Base-by-base conservation (phyloP, 345 rosid species). In the Eutrema heterophyllum region DNA sequence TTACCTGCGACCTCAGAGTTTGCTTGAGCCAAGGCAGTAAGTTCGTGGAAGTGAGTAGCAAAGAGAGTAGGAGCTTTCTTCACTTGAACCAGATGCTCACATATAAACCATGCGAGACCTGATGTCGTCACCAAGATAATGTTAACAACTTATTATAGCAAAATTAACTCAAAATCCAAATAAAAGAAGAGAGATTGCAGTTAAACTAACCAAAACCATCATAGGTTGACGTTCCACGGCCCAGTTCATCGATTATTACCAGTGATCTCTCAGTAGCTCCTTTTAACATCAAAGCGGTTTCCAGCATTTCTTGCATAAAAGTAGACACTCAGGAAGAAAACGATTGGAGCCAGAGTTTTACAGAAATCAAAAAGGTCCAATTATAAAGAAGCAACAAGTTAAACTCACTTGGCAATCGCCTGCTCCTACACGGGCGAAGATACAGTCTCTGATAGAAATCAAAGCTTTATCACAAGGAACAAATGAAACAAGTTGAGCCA, bases 221-320 rank as follows among this genome's bases (percentile, higher is more conserved):
- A 63, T 95, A 90, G 26, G 98, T 95, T 73, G 99, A 95, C 62
- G 99, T 95, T 46, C 97, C 99, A 35, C 99, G 92, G 43, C 99
- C 99, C 77, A 95, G 83, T 83, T 95, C 99, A 60, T 95, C 98
- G 38, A 95, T 92, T 76, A 95, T 95, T 81, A 95, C 86, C 83
- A 95, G 68, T 48, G 99, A 95, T 78, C 77, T 86, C 49, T 88
- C 80, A 6, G 94, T 87, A 58, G 99, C 99, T 70, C 99, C 99
- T 85, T 95, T 90, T 69, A 95, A 75, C 75, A 95, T 90, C 16
- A 98, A 95, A 61, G 98, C 97, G 12, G 97, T 92, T 79, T 95
- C 99, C 74, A 95, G 98, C 99, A 95, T 95, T 85, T 95, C 98
- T 95, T 95, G 99, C 99, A 92, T 92, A 79, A 95, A 95, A 36